Base-by-base conservation (phyloP, 306 rosid species). In the Hippophae rhamnoides region DNA sequence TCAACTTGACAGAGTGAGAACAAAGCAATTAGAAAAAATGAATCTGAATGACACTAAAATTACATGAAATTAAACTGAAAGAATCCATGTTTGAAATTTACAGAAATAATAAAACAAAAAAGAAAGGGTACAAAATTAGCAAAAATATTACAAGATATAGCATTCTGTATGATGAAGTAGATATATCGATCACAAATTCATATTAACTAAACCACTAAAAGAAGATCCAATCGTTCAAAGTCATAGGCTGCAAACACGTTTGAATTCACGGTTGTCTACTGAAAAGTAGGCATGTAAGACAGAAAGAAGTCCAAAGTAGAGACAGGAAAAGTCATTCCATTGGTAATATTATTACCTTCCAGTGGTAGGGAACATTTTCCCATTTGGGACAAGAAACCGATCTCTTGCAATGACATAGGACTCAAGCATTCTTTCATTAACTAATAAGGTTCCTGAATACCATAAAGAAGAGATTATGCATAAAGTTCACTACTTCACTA, bases 341-440 rank as follows among this genome's bases (percentile, higher is more conserved):
- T 51, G 54, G 60, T 43, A 44, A 23, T 18, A 61, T 56, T 85
- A 90, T 56, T 85, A 90, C 97, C 97, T 90, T 72, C 97, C 97
- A 43, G 85, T 67, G 12, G 75, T 64, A 56, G 97, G 97, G 74
- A 90, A 87, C 97, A 90, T 87, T 77, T 87, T 87, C 56, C 96
- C 97, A 56, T 73, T 65, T 70, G 90, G 87, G 60, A 59, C 64
- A 50, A 90, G 88, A 78, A 90, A 90, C 53, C 97, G 86, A 81
- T 90, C 97, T 73, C 97, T 79, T 48, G 97, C 97, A 63, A 90
- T 90, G 66, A 90, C 97, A 67, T 90, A 90, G 62, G 97, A 81
- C 78, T 90, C 97, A 67, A 90, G 75, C 97, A 90, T 90, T 74
- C 97, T 85, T 79, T 90, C 97, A 59, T 90, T 90, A 23, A 90